These are phyloP conservation scores for Apostasia shenzhenica DNA, from an alignment of 106 monocot species.

Conservation along the genomic window DNA sequence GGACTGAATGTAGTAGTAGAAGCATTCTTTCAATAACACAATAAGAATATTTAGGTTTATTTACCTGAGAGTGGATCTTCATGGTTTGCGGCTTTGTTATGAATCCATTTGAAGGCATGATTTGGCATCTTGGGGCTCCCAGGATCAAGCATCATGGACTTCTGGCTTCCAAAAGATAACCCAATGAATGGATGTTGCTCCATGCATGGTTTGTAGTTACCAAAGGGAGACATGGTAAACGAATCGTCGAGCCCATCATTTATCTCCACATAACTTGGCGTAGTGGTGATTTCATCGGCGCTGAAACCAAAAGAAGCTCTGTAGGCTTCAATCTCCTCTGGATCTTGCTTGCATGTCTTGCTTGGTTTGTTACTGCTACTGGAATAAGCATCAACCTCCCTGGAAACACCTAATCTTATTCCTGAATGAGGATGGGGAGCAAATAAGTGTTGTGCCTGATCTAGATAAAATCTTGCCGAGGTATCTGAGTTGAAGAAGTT, in stretches of 20 bases:
- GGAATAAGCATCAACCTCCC: conserved; percentile 29
- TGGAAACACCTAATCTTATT: conserved; percentile 37
- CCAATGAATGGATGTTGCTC: conserved; percentile 21
- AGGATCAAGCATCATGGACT: conserved; percentile 6
- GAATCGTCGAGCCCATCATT: conserved; percentile 66
- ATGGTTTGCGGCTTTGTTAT: neutral
- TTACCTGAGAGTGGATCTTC: conserved; percentile 14
- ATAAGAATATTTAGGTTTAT: no score
- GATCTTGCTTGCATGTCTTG: conserved; percentile 63
- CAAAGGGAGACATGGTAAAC: conserved; percentile 70
- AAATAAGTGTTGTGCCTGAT: conserved; percentile 48
- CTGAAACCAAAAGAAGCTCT: conserved; percentile 98
- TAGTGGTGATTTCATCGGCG: conserved; percentile 75
- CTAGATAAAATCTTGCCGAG: conserved; percentile 75
- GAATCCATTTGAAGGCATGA: conserved; percentile 4
- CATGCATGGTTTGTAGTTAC: conserved; percentile 16
- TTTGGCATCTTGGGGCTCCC: conserved; percentile 6
- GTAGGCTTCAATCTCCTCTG: conserved; percentile 90
- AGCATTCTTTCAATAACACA: no score
- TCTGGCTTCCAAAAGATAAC: conserved; percentile 14
- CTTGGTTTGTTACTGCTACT: conserved; percentile 29
- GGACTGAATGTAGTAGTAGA: no score
- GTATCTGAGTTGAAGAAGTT: conserved; percentile 60
- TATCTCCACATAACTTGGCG: conserved; percentile 59
- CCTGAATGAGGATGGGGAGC: conserved; percentile 18